Evolutionary conservation across 2,329 filamentous ascomycete species (phyloP), one percentile per base, ranked within the genome.

Genomic region (Penicillium digitatum): DNA sequence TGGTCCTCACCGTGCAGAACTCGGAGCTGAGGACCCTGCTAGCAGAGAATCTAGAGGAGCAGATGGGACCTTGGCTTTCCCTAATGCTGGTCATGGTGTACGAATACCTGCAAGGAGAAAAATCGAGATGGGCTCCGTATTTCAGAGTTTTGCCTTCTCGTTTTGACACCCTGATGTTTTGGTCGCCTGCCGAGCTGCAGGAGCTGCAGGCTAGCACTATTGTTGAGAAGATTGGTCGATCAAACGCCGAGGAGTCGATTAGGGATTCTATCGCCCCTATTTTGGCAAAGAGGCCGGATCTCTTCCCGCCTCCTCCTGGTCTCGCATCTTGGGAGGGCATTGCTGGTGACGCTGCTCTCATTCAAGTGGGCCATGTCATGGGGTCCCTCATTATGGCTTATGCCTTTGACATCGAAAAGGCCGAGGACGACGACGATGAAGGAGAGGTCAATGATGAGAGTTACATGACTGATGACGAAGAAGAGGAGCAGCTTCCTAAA

Each of bases 121-220:
- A 74, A 1, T 95, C 90, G 1, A 75, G 74, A 9, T 96, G 91
- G 91, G 83, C 84, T 60, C 80, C 85, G 0, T 96, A 96, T 72
- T 85, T 95, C 62, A 80, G 85, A 54, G 78, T 95, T 20, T 79
- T 96, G 5, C 90, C 90, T 3, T 69, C 69, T 50, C 66, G 75
- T 1, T 96, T 96, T 67, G 84, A 94, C 70, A 95, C 90, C 2
- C 81, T 93, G 61, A 96, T 96, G 88, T 96, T 92, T 75, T 96
- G 92, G 92, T 78, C 82, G 2, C 76, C 81, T 0, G 74, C 78
- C 1, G 90, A 96, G 70, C 78, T 96, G 3, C 74, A 77, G 0
- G 80, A 87, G 65, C 81, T 96, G 9, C 87, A 93, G 73, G 88
- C 87, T 18, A 92, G 89, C 67, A 83, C 89, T 0, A 83, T 94